These are phyloP conservation scores for Hypocreales sp. DNA, from an alignment of 2,329 filamentous ascomycete genomes.

Conservation along the genomic window DNA sequence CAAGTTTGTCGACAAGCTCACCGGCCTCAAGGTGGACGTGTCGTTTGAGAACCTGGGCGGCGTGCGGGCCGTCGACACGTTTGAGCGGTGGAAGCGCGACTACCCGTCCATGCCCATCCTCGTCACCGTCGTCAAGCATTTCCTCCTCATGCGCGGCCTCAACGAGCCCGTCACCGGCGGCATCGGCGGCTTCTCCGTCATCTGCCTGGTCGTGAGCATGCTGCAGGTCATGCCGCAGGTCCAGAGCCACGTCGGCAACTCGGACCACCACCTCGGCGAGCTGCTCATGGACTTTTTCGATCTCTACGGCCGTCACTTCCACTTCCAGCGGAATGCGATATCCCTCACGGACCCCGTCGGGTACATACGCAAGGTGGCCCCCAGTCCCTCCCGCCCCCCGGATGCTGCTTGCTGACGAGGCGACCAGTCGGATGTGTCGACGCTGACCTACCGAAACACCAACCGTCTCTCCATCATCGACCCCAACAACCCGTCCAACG, in stretches of 20 bases:
- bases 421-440: conserved; percentile 24
- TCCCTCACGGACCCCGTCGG: conserved; percentile 52
- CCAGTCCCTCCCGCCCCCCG: conserved; percentile 2
- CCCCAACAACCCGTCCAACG: conserved; percentile 71
- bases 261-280: conserved; percentile 58
- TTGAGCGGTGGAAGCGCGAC: conserved; percentile 59
- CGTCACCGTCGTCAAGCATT: conserved; percentile 83
- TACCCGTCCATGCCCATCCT: conserved; percentile 79
- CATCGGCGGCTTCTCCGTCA: conserved; percentile 85
- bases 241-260: conserved; percentile 41
- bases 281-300: conserved; percentile 79
- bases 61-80: conserved; percentile 64
- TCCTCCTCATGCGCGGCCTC: conserved; percentile 71
- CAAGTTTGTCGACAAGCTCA: conserved; percentile 71
- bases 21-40: conserved; percentile 74
- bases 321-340: conserved; percentile 56
- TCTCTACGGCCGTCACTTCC: conserved; percentile 73
- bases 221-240: conserved; percentile 64
- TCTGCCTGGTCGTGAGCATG: conserved; percentile 83
- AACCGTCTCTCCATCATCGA: conserved; percentile 78
- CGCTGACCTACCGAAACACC: conserved; percentile 39
- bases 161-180: conserved; percentile 89
- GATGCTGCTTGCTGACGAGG: not conserved
- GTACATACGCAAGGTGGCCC: conserved; percentile 63
- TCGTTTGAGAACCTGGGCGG: conserved; percentile 90